Conservation (phyloP, 179 eudicot genomes). For the Dionaea muscipula region DNA sequence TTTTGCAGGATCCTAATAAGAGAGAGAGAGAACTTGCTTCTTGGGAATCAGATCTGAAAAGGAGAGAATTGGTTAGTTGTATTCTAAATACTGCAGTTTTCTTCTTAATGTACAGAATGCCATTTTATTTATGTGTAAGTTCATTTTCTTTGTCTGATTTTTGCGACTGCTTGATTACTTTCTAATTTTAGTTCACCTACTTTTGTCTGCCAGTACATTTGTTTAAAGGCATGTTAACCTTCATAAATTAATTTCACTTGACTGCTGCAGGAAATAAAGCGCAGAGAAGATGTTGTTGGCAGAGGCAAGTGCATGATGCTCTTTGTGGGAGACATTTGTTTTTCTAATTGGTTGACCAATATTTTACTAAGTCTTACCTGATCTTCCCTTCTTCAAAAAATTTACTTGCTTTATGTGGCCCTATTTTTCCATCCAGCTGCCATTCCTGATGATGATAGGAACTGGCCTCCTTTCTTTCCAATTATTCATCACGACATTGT, state of each 20-base stretch:
- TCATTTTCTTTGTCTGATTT: background rate
- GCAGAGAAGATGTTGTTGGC: conserved; percentile 78
- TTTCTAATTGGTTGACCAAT: background rate
- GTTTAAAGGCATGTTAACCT: background rate
- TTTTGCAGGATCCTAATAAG: conserved; percentile 49
- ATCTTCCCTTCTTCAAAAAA: background rate
- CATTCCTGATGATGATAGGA: conserved; percentile 44
- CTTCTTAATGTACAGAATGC: background rate
- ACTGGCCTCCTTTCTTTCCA: conserved; percentile 91
- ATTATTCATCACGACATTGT: conserved; percentile 87
- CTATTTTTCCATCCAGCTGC: conserved; percentile 32
- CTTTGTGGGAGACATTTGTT: background rate
- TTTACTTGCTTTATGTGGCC: conserved; percentile 1
- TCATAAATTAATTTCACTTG: background rate
- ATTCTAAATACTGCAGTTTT: background rate
- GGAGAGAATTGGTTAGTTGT: conserved; percentile 61
- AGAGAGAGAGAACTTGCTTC: conserved; percentile 55
- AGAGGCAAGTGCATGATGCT: conserved; percentile 30
- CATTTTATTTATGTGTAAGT: background rate
- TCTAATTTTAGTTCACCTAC: background rate
- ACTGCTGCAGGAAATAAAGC: conserved; percentile 59
- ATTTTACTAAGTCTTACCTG: background rate
- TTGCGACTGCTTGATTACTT: background rate
- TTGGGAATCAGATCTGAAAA: conserved; percentile 72
- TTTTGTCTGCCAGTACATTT: background rate